Evolutionary conservation across 2,329 filamentous ascomycete genomes (phyloP), one percentile per base, ranked within the genome.

Genomic region (Fusarium dimerum): DNA sequence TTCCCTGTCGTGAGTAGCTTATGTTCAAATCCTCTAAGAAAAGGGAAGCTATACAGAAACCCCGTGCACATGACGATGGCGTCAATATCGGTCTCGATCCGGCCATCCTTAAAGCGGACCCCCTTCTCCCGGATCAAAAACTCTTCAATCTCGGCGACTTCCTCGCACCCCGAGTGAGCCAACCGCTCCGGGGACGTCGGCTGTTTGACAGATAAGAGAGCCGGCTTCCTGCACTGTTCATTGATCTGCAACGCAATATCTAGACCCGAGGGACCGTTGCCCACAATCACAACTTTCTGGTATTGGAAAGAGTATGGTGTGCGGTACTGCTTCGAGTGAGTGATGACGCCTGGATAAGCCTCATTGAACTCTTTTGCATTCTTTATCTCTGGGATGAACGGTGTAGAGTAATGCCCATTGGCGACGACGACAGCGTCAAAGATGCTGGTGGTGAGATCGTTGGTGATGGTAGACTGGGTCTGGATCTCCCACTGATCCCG

Each of bases 61-160:
- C 93, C 93, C 0, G 93, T 97, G 68, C 90, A 92, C 71, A 93
- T 97, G 29, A 97, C 68, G 6, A 97, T 75, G 2, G 84, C 81
- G 64, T 97, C 92, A 50, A 97, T 72, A 34, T 85, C 75, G 3
- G 73, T 73, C 65, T 91, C 88, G 10, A 87, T 66, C 0, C 76
- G 77, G 2, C 87, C 88, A 63, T 90, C 79, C 40, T 78, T 76
- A 57, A 95, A 90, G 32, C 80, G 76, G 2, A 94, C 79, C 3
- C 81, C 85, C 56, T 84, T 79, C 47, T 80, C 73, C 4, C 78
- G 71, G 0, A 76, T 66, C 12, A 78, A 71, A 59, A 78, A 88
- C 66, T 72, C 84, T 8, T 78, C 77, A 51, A 90, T 89, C 56
- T 81, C 74, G 7, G 78, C 73, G 5, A 83, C 73, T 59, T 86